Base-by-base conservation (phyloP, 345 rosid genomes). In the Nasturtium officinale region DNA sequence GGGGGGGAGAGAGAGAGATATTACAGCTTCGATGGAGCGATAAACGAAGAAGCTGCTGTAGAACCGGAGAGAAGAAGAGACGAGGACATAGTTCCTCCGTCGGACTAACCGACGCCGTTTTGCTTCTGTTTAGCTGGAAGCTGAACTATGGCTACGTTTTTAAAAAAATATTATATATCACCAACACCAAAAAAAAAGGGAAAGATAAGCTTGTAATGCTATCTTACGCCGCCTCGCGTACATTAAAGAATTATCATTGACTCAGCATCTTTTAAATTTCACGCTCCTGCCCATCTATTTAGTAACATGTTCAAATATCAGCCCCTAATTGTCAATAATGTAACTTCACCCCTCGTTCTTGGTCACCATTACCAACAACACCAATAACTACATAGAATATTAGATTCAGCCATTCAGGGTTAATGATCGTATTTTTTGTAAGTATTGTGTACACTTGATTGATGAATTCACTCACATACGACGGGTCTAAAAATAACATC, bases 41-140 rank as follows among this genome's bases (percentile, higher is more conserved):
- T 67, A 65, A 82, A 81, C 23, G 85, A 72, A 70, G 96, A 80
- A 67, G 89, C 80, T 40, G 79, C 65, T 12, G 75, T 35, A 64
- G 91, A 85, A 55, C 61, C 84, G 1, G 90, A 81, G 71, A 91
- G 82, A 64, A 79, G 80, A 76, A 83, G 81, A n/a, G 76, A 71
- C 40, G 83, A 79, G 28, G 83, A 77, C 98, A 90, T 90, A 9
- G 64, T 62, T 67, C 23, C 77, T 66, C 74, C 65, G 74, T 55
- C 70, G 65, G 61, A 23, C 18, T 8, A 70, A 64, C 67, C 72
- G 80, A 77, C 80, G 80, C 25, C 80, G 76, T 37, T 63, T 53
- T 43, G 7, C 33, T 15, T 51, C 15, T 10, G 20, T 51, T 65
- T 18, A 16, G 20, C 40, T 45, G 51, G 51, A 38, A 23, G 66